Evolutionary conservation across 257 asterid species (phyloP).

Genomic region (Nicotiana undulata): DNA sequence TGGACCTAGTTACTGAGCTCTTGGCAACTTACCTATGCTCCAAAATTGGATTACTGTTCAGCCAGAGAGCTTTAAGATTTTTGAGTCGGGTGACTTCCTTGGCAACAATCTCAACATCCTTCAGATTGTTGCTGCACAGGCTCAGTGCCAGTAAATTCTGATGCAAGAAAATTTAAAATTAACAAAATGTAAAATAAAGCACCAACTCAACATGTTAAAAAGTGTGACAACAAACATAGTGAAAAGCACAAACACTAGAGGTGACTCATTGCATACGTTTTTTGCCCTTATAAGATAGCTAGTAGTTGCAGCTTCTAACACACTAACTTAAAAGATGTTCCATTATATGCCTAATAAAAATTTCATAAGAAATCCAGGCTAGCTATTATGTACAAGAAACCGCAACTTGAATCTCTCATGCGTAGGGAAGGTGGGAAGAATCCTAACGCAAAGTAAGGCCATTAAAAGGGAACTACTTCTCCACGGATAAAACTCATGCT

Average conservation of each 20-base stretch:
- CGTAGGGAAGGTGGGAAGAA: background rate
- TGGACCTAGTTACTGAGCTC: background rate
- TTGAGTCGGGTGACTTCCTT: conserved; percentile 52
- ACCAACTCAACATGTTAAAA: background rate
- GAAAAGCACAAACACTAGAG: background rate
- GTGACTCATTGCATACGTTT: background rate
- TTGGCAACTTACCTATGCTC: conserved; percentile 41
- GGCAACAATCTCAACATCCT: conserved; percentile 39
- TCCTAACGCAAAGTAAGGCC: background rate
- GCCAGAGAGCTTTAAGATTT: conserved; percentile 86
- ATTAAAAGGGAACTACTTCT: background rate
- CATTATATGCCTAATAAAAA: background rate
- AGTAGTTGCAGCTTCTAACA: background rate
- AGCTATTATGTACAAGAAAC: background rate
- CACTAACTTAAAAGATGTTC: background rate
- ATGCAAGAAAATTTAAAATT: conserved; percentile 1
- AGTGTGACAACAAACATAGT: conserved; percentile 4
- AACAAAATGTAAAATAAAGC: background rate
- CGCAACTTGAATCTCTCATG: background rate
- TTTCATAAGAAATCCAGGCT: background rate
- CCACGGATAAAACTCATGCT: background rate
- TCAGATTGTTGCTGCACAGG: conserved; percentile 68
- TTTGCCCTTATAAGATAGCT: background rate
- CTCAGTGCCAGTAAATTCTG: conserved; percentile 78
- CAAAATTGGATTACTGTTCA: conserved; percentile 62